Evolutionary conservation across 164 flowering plant genomes (phyloP), one percentile per base, ranked within the genome.

Genomic region (Liquidambar formosana): DNA sequence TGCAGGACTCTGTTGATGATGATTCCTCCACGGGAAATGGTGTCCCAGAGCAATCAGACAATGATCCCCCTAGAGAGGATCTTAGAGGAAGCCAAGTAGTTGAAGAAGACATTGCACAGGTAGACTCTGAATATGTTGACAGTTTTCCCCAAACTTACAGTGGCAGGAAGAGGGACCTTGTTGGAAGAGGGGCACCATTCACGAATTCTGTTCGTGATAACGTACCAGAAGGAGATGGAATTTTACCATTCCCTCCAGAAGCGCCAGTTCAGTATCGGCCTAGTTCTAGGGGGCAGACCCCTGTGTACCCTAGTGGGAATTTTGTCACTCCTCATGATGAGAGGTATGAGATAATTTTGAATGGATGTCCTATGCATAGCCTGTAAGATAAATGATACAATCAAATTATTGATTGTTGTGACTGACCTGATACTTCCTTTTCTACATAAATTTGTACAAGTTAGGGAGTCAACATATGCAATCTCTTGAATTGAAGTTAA

Each of bases 1-100:
- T 82, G 74, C 95, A 92, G 77, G 88, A 71, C 49, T 79, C 88
- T 56, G n/a, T 66, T 16, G 96, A 87, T 67, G 92, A 83, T 77
- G 88, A 87, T 68, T 80, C 88, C 45, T 56, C 84, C 14, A 38
- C 80, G 33, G 88, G 76, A 67, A 78, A 84, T 76, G 96, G 76
- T 71, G 72, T 49, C 49, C 63, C 33, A 18, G 89, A 86, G 61
- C 78, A 61, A 61, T 76, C 75, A 43, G 89, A 75, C 4, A 67
- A 79, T 78, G 83, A 76, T 68, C 47, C 52, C 14, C 77, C 73
- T 18, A 78, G 68, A 67, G 81, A 83, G 69, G 88, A 81, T 75
- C 66, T 62, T 48, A 72, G 66, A 43, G 78, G 66, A 71, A 75
- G 69, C 16, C 63, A 72, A 66, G 80, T 45, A 28, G 74, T 43